A percentile compares a stretch with the other conserved stretches of the same genome.
Evolutionary conservation across 139 green algal genomes (phyloP).

Genomic region (Chlamydomonas schloesseri): DNA sequence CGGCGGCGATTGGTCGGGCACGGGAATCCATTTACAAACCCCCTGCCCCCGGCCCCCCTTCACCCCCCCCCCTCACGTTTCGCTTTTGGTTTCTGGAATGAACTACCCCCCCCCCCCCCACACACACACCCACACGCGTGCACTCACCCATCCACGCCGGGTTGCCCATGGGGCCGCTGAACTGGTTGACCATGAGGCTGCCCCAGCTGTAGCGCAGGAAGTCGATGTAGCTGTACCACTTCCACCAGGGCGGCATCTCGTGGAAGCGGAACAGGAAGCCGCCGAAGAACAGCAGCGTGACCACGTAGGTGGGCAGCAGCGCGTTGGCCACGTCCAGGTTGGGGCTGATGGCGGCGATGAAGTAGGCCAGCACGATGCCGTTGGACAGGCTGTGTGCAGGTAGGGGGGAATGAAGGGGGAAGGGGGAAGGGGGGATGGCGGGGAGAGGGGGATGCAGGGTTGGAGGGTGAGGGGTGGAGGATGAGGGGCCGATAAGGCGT

Average conservation of each 20-base stretch:
- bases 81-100: too few species aligned
- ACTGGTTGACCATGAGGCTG: slow-evolving; percentile 78
- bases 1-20: too few species aligned
- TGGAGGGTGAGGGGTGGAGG: too few species aligned
- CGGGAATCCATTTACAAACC: too few species aligned
- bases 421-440: too few species aligned
- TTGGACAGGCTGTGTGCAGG: slow-evolving; percentile 35
- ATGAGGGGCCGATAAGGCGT: too few species aligned
- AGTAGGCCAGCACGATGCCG: slow-evolving; percentile 78
- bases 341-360: slow-evolving; percentile 75
- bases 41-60: too few species aligned
- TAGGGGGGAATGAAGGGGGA: too few species aligned
- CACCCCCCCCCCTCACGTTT: not conserved
- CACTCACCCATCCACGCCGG: slow-evolving; percentile 29
- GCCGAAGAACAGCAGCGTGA: slow-evolving; percentile 74
- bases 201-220: slow-evolving; percentile 73
- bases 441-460: too few species aligned
- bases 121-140: not conserved
- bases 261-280: slow-evolving; percentile 75
- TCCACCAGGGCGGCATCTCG: slow-evolving; percentile 72
- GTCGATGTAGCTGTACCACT: slow-evolving; percentile 54
- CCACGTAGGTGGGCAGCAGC: slow-evolving; percentile 72
- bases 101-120: not conserved
- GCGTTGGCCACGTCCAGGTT: slow-evolving; percentile 87
- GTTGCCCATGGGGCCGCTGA: slow-evolving; percentile 38